These are phyloP conservation scores for Pterocarpus santalinus DNA, from an alignment of 306 rosid genomes.

Conservation along the genomic window DNA sequence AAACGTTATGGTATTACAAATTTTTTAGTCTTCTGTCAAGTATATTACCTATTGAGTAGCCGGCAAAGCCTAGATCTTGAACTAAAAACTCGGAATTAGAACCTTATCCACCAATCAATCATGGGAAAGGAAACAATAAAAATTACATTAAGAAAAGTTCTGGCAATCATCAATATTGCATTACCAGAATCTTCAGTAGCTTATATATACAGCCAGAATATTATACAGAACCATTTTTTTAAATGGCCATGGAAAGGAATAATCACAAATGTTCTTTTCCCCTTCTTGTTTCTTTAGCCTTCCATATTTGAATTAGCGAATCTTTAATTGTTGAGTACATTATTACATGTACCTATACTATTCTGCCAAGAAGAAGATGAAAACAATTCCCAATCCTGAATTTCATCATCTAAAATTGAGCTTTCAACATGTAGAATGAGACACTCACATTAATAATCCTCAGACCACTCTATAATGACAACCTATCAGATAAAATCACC, in stretches of 20 bases:
- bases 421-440: constrained; percentile 10
- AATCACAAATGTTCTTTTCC: constrained; percentile 36
- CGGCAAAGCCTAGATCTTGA: not conserved
- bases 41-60: too few relatives aligned
- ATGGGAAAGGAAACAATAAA: not conserved
- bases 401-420: not conserved
- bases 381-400: not conserved
- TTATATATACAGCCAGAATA: constrained; percentile 11
- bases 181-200: constrained; percentile 9
- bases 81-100: not conserved
- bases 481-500: not conserved
- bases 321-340: not conserved
- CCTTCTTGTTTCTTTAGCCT: constrained; percentile 2
- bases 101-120: not conserved
- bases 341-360: not conserved
- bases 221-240: not conserved
- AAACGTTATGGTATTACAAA: too few relatives aligned
- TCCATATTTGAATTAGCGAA: not conserved
- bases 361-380: not conserved
- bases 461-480: not conserved
- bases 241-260: constrained; percentile 12
- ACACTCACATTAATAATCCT: not conserved
- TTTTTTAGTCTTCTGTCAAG: too few relatives aligned
- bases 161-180: not conserved
- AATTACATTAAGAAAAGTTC: not conserved